Percentiles rank a stretch among this genome's conserved stretches.
Conservation (phyloP, 805 yeast genomes). For the Metschnikowia vanudenii region DNA sequence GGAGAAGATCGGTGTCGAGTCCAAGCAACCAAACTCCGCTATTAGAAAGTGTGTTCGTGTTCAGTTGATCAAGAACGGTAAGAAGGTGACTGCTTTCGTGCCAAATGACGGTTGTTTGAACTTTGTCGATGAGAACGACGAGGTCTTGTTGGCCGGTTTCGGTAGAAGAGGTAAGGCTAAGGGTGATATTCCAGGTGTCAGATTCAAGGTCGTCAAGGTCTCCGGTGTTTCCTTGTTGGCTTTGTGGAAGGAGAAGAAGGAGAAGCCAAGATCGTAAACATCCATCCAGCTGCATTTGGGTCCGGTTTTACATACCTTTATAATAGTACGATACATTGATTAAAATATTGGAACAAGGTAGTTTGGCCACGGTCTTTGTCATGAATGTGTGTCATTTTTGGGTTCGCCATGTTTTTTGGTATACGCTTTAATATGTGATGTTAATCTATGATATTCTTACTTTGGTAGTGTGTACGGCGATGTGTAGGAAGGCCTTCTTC, state of each 20-base stretch:
- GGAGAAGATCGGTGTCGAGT: slow-evolving; percentile 99
- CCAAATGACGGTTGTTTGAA: slow-evolving; percentile 99
- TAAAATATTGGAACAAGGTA: not conserved
- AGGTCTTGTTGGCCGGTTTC: slow-evolving; percentile 99
- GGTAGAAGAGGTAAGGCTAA: slow-evolving; percentile 99
- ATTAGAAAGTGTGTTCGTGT: slow-evolving; percentile 99
- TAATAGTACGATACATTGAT: slow-evolving; percentile 20
- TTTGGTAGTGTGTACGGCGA: too few species aligned
- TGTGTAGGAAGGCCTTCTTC: too few species aligned
- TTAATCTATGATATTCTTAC: too few species aligned
- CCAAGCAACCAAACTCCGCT: slow-evolving; percentile 99
- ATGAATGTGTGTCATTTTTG: too few species aligned
- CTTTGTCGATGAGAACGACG: slow-evolving; percentile 99
- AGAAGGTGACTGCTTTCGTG: slow-evolving; percentile 99
- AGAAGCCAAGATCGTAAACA: slow-evolving; percentile 97
- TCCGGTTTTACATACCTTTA: slow-evolving; percentile 15
- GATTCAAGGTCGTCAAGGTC: slow-evolving; percentile 99
- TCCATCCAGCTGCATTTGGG: slow-evolving; percentile 13
- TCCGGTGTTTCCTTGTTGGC: slow-evolving; percentile 99
- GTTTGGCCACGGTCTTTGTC: too few species aligned
- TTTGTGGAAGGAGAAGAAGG: slow-evolving; percentile 99
- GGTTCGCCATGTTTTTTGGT: too few species aligned
- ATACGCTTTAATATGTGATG: too few species aligned
- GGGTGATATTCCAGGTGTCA: slow-evolving; percentile 99
- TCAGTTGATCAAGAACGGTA: slow-evolving; percentile 99